These are phyloP conservation scores for Psilocybe azurescens DNA, from an alignment of 768 basidiomycete species.

Conservation along the genomic window DNA sequence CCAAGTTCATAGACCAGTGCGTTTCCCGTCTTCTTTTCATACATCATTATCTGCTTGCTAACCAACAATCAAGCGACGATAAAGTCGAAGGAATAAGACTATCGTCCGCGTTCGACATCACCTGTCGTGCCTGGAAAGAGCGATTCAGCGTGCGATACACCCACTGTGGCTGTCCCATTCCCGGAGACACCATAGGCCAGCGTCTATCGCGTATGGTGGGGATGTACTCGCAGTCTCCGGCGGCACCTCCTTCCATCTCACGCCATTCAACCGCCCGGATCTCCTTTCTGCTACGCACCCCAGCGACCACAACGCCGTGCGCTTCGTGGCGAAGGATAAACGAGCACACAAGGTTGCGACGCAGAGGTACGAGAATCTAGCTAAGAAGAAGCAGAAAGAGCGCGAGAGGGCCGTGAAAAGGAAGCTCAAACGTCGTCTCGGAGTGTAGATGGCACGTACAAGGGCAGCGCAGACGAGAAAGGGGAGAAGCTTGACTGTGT, in stretches of 20 bases:
- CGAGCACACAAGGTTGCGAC: constrained; percentile 11
- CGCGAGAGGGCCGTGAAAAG: constrained; percentile 9
- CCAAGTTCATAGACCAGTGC: constrained; percentile 60
- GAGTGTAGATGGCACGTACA: background rate
- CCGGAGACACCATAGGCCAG: constrained; percentile 49
- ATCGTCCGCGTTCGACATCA: constrained; percentile 31
- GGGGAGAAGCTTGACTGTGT: background rate
- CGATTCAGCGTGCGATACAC: constrained; percentile 51
- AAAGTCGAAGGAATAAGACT: constrained; percentile 31
- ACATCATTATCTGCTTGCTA: background rate
- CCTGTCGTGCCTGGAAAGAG: constrained; percentile 32
- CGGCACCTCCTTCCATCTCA: constrained; percentile 28
- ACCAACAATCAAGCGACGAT: constrained; percentile 28
- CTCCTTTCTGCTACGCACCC: constrained; percentile 58
- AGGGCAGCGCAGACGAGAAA: background rate
- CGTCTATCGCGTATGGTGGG: constrained; percentile 40
- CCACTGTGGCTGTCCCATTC: constrained; percentile 63
- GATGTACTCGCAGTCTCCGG: constrained; percentile 3
- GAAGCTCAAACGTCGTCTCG: constrained; percentile 4
- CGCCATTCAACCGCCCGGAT: constrained; percentile 37
- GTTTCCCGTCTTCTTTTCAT: constrained; percentile 18
- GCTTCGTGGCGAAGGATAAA: constrained; percentile 35
- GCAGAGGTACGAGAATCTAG: constrained; percentile 16
- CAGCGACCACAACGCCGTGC: constrained; percentile 55
- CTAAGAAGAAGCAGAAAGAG: constrained; percentile 16